Base-by-base conservation (phyloP, 2,329 filamentous ascomycete genomes). In the Dactylellina drechsleri region DNA sequence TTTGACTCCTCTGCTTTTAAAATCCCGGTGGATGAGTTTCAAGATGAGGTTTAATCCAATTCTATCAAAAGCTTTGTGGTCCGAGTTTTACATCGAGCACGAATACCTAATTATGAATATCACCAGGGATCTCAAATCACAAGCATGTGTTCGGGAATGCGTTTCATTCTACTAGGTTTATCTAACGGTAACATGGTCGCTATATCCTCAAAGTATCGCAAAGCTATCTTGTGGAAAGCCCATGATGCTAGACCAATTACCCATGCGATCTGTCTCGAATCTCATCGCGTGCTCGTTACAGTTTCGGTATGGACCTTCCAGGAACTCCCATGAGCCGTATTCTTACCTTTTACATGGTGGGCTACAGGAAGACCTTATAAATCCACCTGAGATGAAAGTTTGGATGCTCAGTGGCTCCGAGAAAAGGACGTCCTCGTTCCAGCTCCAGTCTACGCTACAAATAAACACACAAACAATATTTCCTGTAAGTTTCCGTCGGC, bases 321-420 rank as follows among this genome's bases (percentile, higher is more conserved):
- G 82, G 97, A 83, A 87, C 98, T 31, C 91, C 93, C 77, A n/a
- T 91, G 92, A 41, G 97, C 93, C 0, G 90, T 23, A 13, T 13
- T 41, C 31, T 60, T 49, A 53, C 43, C 10, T 45, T 53, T 26
- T 41, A 18, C 2, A 7, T 59, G 31, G 15, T 20, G n/a, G 13
- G 18, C 6, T 85, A 52, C 81, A 90, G 83, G 95, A 99, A 82
- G 93, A 98, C 80, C 84, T 97, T 61, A 91, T 91, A 45, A 91
- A 87, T 79, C 93, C 98, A 79, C 94, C 95, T 0, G 87, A 94
- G 18, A 83, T 99, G 74, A 98, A 97, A 82, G 94, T 98, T n/a
- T 99, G 95, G 95, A 94, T 92, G 20, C 85, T 99, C 78, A 93
- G 98, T 81, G 96, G 93, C 83, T 86, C 90, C 2, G 92, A 96